Conservation (phyloP, 2,329 filamentous ascomycete species). For the Beauveria rudraprayagi region DNA sequence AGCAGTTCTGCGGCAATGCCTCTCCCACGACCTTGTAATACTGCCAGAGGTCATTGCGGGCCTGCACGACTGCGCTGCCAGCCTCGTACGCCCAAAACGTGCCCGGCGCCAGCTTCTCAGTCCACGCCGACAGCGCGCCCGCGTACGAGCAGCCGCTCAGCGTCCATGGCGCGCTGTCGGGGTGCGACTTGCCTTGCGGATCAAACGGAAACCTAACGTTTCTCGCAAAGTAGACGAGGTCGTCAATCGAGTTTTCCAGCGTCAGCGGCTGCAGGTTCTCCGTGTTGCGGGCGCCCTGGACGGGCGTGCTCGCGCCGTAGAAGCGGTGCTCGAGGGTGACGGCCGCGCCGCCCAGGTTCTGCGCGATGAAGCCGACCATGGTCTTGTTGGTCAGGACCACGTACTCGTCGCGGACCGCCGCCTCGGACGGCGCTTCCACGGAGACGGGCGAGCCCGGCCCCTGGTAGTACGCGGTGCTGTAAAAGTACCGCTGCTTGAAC, state of each 20-base stretch:
- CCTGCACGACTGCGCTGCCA: constrained; percentile 67
- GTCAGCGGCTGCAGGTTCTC: constrained; percentile 67
- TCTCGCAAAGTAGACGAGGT: constrained; percentile 67
- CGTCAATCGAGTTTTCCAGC: constrained; percentile 69
- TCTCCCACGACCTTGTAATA: constrained; percentile 39
- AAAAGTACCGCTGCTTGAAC: constrained; percentile 71
- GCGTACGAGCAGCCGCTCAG: constrained; percentile 74
- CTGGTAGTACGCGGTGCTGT: constrained; percentile 65
- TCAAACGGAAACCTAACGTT: constrained; percentile 62
- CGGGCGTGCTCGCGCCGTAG: constrained; percentile 67
- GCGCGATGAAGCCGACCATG: constrained; percentile 54
- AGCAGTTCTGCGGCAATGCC: constrained; percentile 48
- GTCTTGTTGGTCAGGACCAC: constrained; percentile 62
- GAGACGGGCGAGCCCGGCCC: constrained; percentile 71
- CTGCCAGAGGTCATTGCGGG: constrained; percentile 64
- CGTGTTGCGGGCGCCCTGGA: constrained; percentile 45
- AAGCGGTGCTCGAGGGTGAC: constrained; percentile 74
- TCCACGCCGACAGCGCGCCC: constrained; percentile 65
- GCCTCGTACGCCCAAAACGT: constrained; percentile 69
- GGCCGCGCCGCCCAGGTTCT: constrained; percentile 60
- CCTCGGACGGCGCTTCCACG: constrained; percentile 59
- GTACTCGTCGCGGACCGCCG: constrained; percentile 46
- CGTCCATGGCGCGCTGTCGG: constrained; percentile 60
- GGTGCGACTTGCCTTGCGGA: constrained; percentile 53
- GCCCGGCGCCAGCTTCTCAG: constrained; percentile 64